phyloP scores from a whole-genome alignment of 2,329 filamentous ascomycete genomes.

The Zymoseptoria passerinii region DNA sequence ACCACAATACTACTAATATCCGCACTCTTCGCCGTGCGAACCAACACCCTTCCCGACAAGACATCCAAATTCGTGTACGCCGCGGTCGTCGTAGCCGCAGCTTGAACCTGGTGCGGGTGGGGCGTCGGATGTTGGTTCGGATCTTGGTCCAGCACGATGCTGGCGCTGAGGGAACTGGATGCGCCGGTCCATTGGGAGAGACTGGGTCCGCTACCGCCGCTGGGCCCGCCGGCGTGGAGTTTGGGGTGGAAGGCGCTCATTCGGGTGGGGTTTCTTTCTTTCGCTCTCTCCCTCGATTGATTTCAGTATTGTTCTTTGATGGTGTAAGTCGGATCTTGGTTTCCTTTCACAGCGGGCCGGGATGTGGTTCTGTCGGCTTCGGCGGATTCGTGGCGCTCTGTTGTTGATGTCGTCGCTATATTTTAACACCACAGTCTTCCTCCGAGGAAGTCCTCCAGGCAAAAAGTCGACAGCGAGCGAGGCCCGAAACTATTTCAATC shows the following conservation, averaged over 20 bases:
- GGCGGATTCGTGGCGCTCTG: too few species aligned
- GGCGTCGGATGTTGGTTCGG: constrained; percentile 11
- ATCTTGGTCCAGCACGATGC: constrained; percentile 28
- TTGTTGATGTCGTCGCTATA: too few species aligned
- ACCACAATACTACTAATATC: constrained; percentile 55
- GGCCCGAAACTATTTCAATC: not conserved
- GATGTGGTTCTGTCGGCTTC: too few species aligned
- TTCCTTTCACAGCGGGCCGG: too few species aligned
- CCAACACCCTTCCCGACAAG: constrained; percentile 50
- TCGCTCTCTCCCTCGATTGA: not conserved
- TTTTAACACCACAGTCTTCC: not conserved
- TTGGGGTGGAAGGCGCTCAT: not conserved
- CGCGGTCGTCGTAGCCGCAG: not conserved
- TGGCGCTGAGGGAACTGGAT: constrained; percentile 19
- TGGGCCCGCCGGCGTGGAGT: not conserved
- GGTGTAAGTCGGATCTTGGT: not conserved
- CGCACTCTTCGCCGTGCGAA: constrained; percentile 37
- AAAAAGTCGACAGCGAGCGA: not conserved
- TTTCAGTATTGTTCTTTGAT: too few species aligned
- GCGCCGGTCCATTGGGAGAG: constrained; percentile 10
- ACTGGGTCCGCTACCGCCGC: constrained; percentile 2
- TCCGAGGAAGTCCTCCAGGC: not conserved
- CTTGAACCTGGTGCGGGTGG: not conserved
- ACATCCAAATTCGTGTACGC: constrained; percentile 63
- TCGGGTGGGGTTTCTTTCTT: not conserved